Percentiles rank a stretch among this genome's conserved stretches.
Evolutionary conservation across 352 stramenopile genomes (phyloP).

Genomic region (Peronospora belbahrii): DNA sequence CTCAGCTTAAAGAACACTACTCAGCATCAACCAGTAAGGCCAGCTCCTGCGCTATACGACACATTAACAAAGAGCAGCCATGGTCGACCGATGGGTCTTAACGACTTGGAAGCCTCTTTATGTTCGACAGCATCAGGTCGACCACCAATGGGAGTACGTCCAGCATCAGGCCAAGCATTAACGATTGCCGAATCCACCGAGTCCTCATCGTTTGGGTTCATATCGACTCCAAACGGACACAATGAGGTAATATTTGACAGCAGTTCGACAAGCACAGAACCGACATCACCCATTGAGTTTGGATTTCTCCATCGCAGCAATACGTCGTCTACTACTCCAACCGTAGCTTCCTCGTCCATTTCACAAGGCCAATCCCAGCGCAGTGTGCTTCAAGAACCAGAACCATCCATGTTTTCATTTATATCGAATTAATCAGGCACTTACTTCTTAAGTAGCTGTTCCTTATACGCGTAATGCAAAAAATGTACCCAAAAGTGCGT

Average conservation of each 20-base stretch:
- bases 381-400: constrained; percentile 19
- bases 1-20: constrained; percentile 34
- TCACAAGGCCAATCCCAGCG: constrained; percentile 20
- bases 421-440: constrained; percentile 35
- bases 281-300: constrained; percentile 52
- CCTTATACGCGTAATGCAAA: too few species aligned
- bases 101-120: constrained; percentile 31
- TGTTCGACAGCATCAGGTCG: constrained; percentile 23
- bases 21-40: constrained; percentile 4
- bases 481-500: not conserved
- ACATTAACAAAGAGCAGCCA: constrained; percentile 35
- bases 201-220: constrained; percentile 48
- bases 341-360: constrained; percentile 20
- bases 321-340: constrained; percentile 23
- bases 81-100: constrained; percentile 38
- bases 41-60: constrained; percentile 23
- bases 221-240: constrained; percentile 25
- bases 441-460: too few species aligned
- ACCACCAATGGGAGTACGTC: constrained; percentile 1
- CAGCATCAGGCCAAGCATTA: not conserved
- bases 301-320: constrained; percentile 41
- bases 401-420: constrained; percentile 53
- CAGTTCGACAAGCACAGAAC: constrained; percentile 26
- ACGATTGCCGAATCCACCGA: constrained; percentile 20
- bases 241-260: constrained; percentile 18